Conservation (phyloP, 2,329 filamentous ascomycete genomes). For the Paraphaeosphaeria sporulosa region DNA sequence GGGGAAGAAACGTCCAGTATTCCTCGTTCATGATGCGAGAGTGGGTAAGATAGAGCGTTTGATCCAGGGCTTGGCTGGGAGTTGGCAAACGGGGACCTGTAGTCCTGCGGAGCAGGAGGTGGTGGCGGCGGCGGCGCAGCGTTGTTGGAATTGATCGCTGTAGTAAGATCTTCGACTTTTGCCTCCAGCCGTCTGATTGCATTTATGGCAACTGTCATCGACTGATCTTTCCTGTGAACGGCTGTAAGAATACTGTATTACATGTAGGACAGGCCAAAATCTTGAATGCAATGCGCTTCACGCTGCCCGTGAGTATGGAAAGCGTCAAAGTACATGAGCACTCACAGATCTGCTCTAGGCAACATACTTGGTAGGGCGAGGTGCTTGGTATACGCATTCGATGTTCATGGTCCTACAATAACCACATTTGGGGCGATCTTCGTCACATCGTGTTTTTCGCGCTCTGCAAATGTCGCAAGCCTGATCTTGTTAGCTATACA, state of each 20-base stretch:
- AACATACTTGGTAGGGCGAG: conserved; percentile 60
- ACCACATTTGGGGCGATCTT: conserved; percentile 60
- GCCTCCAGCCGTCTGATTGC: conserved; percentile 61
- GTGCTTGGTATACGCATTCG: conserved; percentile 62
- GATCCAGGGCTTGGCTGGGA: conserved; percentile 41
- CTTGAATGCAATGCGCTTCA: not conserved
- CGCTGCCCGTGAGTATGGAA: too few relatives aligned
- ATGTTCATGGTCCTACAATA: conserved; percentile 59
- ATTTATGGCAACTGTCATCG: conserved; percentile 63
- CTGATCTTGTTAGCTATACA: conserved; percentile 35
- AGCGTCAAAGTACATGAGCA: not conserved
- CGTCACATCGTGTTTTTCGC: conserved; percentile 64
- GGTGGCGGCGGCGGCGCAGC: conserved; percentile 11
- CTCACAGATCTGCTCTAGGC: not conserved
- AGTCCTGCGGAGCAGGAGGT: conserved; percentile 22
- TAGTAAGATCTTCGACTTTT: conserved; percentile 60
- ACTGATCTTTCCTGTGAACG: conserved; percentile 58
- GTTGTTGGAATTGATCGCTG: conserved; percentile 39
- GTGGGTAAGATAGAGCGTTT: conserved; percentile 15
- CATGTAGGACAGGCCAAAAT: not conserved
- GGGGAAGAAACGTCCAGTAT: conserved; percentile 35
- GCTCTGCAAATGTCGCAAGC: conserved; percentile 63
- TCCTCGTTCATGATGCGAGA: conserved; percentile 29
- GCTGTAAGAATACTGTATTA: not conserved
- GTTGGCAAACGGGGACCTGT: conserved; percentile 36